Base-by-base conservation (phyloP, 164 flowering plant species). In the Platanus orientalis region DNA sequence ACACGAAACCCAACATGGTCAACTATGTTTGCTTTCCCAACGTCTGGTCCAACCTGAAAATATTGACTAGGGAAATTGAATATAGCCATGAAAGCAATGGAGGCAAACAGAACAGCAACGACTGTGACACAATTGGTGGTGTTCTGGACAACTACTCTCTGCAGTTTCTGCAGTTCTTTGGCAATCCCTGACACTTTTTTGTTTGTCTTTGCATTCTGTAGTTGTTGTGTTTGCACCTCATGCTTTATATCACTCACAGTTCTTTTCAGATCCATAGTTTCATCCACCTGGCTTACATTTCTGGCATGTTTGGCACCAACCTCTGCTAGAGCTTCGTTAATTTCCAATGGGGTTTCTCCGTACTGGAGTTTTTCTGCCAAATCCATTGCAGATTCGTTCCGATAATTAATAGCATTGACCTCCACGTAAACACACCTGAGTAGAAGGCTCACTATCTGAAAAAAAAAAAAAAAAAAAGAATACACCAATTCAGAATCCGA, bases 141-240 rank as follows among this genome's bases (percentile, higher is more conserved):
- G 77, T 89, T 93, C 55, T 87, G 94, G 42, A 93, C 95, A 29
- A 97, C 97, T 77, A 90, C 97, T 65, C 93, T 72, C 70, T 93
- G 96, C 27, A 93, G 95, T 58, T 90, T 91, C 69, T 76, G 95
- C n/a, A n/a, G n/a, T n/a, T n/a, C n/a, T n/a, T n/a, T n/a, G n/a
- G n/a, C n/a, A n/a, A n/a, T n/a, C n/a, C n/a, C n/a, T n/a, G n/a
- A n/a, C n/a, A n/a, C n/a, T n/a, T n/a, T n/a, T n/a, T n/a, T n/a
- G n/a, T n/a, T n/a, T n/a, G n/a, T n/a, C n/a, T n/a, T n/a, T n/a
- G n/a, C n/a, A n/a, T n/a, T n/a, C n/a, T n/a, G n/a, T 54, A 84
- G 64, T 57, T 89, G 79, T 65, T 94, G 98, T 23, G 90, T 76
- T 6, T 87, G 88, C 51, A 94, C 96, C 77, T 91, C 98, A 53